Percentiles rank a stretch among this genome's conserved stretches.
phyloP scores from a whole-genome alignment of 768 basidiomycete genomes.

The Sarcomyxa edulis region DNA sequence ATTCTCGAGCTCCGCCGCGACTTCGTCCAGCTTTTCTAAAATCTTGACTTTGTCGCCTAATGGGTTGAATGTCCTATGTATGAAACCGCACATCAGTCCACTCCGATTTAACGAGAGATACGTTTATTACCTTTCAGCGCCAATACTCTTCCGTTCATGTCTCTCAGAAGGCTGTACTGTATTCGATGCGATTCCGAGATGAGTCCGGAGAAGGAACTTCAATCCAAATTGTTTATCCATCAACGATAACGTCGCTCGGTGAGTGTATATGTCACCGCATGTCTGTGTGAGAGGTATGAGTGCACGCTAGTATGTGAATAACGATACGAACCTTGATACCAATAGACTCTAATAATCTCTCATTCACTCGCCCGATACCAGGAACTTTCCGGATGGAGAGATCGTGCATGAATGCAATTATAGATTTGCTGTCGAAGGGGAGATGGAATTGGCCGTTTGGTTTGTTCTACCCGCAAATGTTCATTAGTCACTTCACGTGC shows the following conservation, averaged over 20 bases:
- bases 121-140: conserved; percentile 84
- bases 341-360: conserved; percentile 80
- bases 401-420: conserved; percentile 73
- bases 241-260: conserved; percentile 67
- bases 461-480: conserved; percentile 59
- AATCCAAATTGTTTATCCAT: conserved; percentile 90
- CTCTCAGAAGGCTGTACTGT: conserved; percentile 68
- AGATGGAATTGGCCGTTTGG: conserved; percentile 90
- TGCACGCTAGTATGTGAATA: conserved; percentile 2
- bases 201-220: conserved; percentile 65
- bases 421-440: conserved; percentile 53
- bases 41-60: conserved; percentile 62
- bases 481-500: no score
- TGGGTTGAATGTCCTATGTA: conserved; percentile 67
- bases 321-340: conserved; percentile 64
- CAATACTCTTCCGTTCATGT: conserved; percentile 89
- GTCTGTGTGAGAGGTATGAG: conserved; percentile 38
- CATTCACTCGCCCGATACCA: conserved; percentile 88
- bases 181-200: conserved; percentile 87
- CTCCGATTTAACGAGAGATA: no score
- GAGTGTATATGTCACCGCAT: conserved; percentile 83
- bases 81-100: no score
- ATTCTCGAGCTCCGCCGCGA: conserved; percentile 74
- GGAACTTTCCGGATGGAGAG: conserved; percentile 85
- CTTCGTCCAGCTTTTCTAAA: conserved; percentile 70